Evolutionary conservation across 768 basidiomycete species (phyloP), one percentile per base, ranked within the genome.

Genomic region (Calocybe indica): DNA sequence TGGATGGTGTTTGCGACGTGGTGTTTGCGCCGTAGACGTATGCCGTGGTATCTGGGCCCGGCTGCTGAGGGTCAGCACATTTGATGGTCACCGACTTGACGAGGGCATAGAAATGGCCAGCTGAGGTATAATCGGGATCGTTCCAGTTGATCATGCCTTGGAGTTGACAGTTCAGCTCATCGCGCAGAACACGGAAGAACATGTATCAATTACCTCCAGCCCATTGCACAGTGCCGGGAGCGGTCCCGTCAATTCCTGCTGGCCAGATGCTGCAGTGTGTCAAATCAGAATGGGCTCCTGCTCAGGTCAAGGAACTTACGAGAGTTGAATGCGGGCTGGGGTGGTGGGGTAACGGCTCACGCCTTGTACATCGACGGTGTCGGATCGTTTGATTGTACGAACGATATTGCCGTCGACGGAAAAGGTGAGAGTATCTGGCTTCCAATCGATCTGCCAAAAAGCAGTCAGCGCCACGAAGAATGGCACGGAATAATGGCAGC

Each of bases 291-390:
- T 22, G 4, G 4, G 22, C 22, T 22, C 22, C 22, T 22, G 4
- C 22, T 22, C 22, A 4, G 22, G 22, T 22, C 22, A 22, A 22
- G 1, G 22, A 22, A 58, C 71, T 22, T 61, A 85, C 86, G 84
- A 87, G 48, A 93, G 62, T 63, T 93, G 88, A 38, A 93, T 75
- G 37, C 88, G 81, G 31, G 88, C 78, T 3, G 92, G 90, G 2
- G 90, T 91, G 47, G 66, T 77, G 6, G 91, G 91, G 64, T 82
- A 92, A 47, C 80, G 66, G 48, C 64, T 67, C 38, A 85, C 68
- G 40, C 84, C 82, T n/a, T 71, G 72, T 35, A 67, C 60, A 53
- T 79, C 74, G 32, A 82, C 51, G 7, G 75, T 74, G 54, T 87
- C 82, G 2, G 74, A 62, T 53, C 79, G 79, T 30, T 79, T 70